These are phyloP conservation scores for Fusarium annulatum DNA, from an alignment of 2,329 filamentous ascomycete species.

Conservation along the genomic window DNA sequence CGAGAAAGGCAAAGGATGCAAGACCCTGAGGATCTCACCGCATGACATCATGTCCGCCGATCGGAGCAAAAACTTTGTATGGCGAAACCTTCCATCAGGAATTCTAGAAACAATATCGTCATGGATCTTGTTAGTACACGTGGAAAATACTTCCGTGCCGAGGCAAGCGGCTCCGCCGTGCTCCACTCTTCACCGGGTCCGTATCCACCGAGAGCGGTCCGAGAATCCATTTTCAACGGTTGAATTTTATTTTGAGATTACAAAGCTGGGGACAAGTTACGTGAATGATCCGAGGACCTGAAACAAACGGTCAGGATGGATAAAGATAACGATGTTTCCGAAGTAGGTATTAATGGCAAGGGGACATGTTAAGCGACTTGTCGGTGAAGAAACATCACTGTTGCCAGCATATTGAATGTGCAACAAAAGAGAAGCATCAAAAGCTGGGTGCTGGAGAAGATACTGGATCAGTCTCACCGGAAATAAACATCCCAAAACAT, in stretches of 20 bases:
- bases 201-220: background rate
- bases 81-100: background rate
- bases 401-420: background rate
- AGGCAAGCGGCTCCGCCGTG: background rate
- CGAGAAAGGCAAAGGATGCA: background rate
- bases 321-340: background rate
- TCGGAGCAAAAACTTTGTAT: background rate
- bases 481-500: background rate
- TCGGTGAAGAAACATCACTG: background rate
- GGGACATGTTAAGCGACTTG: background rate
- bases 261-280: slow-evolving; percentile 1
- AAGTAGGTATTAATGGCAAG: background rate
- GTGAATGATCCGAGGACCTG: background rate
- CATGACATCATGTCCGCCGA: background rate
- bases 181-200: background rate
- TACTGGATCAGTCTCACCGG: background rate
- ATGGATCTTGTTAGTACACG: background rate
- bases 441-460: background rate
- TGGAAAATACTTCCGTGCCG: slow-evolving; percentile 5
- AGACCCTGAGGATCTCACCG: background rate
- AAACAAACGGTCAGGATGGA: background rate
- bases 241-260: slow-evolving; percentile 5
- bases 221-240: background rate
- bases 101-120: background rate
- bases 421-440: background rate